Percentiles rank a stretch among this genome's conserved stretches.
Evolutionary conservation across 1,284 basidiomycete genomes (phyloP).

Genomic region (Malassezia restricta): DNA sequence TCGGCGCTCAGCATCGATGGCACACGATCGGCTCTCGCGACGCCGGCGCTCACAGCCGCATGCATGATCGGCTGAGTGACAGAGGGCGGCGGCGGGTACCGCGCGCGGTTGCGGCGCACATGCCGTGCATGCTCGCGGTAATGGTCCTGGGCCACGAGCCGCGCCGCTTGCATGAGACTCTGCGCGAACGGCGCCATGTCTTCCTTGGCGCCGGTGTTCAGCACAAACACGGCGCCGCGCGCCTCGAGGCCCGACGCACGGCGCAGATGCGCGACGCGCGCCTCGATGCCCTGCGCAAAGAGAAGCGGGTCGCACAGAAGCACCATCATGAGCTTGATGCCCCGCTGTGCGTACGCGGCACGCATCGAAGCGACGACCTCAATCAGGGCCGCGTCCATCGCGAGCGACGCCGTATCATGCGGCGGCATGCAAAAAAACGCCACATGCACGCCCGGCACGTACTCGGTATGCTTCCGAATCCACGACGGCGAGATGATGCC

Average conservation of each 20-base stretch:
- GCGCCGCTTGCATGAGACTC: constrained; percentile 73
- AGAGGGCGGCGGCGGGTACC: constrained; percentile 49
- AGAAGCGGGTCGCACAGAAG: constrained; percentile 72
- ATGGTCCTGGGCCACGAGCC: constrained; percentile 77
- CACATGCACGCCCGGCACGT: constrained; percentile 82
- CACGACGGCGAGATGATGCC: constrained; percentile 92
- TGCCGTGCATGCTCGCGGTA: constrained; percentile 83
- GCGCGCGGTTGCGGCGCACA: constrained; percentile 72
- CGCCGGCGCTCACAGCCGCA: constrained; percentile 15
- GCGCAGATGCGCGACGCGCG: constrained; percentile 69
- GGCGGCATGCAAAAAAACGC: constrained; percentile 65
- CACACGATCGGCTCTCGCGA: constrained; percentile 9
- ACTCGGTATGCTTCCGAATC: constrained; percentile 83
- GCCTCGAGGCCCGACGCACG: constrained; percentile 77
- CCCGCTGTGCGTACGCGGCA: constrained; percentile 64
- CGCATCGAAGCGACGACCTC: constrained; percentile 66
- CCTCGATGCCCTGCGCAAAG: constrained; percentile 58
- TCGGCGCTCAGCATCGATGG: constrained; percentile 55
- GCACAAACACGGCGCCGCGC: constrained; percentile 78
- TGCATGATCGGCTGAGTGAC: constrained; percentile 29
- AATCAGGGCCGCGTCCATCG: constrained; percentile 55
- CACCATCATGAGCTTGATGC: constrained; percentile 85
- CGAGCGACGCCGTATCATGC: constrained; percentile 1
- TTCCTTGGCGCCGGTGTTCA: constrained; percentile 61
- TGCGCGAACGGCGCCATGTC: constrained; percentile 54